These are phyloP conservation scores for Sarocladium strictum DNA, from an alignment of 2,329 filamentous ascomycete genomes.

Conservation along the genomic window DNA sequence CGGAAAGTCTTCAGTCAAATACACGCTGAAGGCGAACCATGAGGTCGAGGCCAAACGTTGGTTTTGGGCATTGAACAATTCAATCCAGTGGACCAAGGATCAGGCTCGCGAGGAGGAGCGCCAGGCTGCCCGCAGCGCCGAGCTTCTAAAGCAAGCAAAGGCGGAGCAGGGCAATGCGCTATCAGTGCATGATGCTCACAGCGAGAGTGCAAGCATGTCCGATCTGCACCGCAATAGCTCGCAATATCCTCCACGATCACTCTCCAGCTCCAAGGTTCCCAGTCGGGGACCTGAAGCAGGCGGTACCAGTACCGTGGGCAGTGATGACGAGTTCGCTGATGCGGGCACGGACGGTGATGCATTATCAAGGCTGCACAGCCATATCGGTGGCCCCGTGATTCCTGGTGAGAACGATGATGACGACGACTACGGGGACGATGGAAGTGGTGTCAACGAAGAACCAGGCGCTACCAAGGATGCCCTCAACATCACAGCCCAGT, in stretches of 20 bases:
- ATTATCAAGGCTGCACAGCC: slow-evolving; percentile 27
- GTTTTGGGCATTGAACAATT: slow-evolving; percentile 99
- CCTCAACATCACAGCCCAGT: slow-evolving; percentile 95
- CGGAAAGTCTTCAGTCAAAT: slow-evolving; percentile 97
- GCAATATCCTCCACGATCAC: slow-evolving; percentile 31
- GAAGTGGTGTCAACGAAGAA: slow-evolving; percentile 70
- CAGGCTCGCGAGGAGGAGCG: slow-evolving; percentile 87
- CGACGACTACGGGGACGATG: slow-evolving; percentile 67
- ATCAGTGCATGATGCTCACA: slow-evolving; percentile 39
- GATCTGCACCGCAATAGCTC: slow-evolving; percentile 39
- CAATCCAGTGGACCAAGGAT: slow-evolving; percentile 97
- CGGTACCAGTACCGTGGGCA: slow-evolving; percentile 40
- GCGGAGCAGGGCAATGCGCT: slow-evolving; percentile 58
- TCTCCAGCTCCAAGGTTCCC: slow-evolving; percentile 20
- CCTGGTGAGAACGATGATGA: slow-evolving; percentile 56
- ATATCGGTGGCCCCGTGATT: slow-evolving; percentile 25
- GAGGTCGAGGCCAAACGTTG: slow-evolving; percentile 96
- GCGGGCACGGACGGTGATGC: slow-evolving; percentile 37
- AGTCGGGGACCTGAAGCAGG: slow-evolving; percentile 30
- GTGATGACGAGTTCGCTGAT: slow-evolving; percentile 48
- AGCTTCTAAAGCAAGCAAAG: slow-evolving; percentile 72
- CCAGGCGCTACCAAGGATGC: slow-evolving; percentile 80
- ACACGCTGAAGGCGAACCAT: slow-evolving; percentile 95
- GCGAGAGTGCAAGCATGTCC: slow-evolving; percentile 46
- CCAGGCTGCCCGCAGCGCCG: slow-evolving; percentile 66